Evolutionary conservation across 2,329 filamentous ascomycete genomes (phyloP).

Genomic region (Celoporthe dispersa): DNA sequence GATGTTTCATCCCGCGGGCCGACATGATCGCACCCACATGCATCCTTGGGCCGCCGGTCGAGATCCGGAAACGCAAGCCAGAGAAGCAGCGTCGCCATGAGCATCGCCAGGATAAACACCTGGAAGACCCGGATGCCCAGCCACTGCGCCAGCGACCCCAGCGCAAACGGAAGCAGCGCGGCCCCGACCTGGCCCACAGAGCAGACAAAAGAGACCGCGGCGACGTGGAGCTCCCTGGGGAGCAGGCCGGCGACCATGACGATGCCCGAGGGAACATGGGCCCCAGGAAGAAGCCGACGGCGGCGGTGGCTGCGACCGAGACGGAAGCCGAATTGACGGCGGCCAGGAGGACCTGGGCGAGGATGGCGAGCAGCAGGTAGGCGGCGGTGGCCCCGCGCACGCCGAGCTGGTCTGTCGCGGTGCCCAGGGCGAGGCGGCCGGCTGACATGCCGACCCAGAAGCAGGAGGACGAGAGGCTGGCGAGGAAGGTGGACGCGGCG

Average conservation of each 20-base stretch:
- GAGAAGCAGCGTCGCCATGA: constrained; percentile 28
- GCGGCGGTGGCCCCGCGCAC: constrained; percentile 34
- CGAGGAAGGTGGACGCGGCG: constrained; percentile 40
- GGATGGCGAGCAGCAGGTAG: constrained; percentile 35
- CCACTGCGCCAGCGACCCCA: constrained; percentile 45
- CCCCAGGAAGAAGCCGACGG: constrained; percentile 45
- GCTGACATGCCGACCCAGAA: constrained; percentile 51
- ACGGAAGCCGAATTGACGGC: constrained; percentile 30
- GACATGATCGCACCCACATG: neutral
- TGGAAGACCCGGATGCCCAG: constrained; percentile 45
- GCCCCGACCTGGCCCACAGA: constrained; percentile 50
- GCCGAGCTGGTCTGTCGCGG: constrained; percentile 39
- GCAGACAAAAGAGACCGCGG: constrained; percentile 48
- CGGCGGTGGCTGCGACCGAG: constrained; percentile 39
- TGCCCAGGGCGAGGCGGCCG: constrained; percentile 42
- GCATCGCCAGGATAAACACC: constrained; percentile 35
- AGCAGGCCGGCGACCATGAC: constrained; percentile 43
- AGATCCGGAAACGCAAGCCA: constrained; percentile 28
- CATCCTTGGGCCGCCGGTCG: neutral
- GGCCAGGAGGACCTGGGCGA: constrained; percentile 32
- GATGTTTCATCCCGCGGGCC: neutral
- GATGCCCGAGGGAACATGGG: constrained; percentile 47
- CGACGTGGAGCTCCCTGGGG: constrained; percentile 45
- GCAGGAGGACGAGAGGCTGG: constrained; percentile 46
- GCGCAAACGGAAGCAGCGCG: constrained; percentile 46